These are phyloP conservation scores for Amaranthus hypochondriacus DNA, from an alignment of 148 eudicot species.

Conservation along the genomic window DNA sequence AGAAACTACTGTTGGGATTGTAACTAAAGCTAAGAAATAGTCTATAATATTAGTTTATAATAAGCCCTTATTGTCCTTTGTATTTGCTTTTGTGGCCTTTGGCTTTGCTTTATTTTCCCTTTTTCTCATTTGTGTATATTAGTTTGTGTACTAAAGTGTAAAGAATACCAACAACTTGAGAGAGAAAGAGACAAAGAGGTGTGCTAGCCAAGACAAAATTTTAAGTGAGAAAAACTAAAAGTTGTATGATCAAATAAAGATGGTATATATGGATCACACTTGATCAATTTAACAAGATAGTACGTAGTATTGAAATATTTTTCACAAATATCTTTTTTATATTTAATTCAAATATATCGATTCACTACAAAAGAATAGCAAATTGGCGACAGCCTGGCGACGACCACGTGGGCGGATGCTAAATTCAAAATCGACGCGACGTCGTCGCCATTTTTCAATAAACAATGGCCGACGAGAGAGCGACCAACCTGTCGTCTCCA, in stretches of 20 bases:
- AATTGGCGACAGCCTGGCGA: too few species aligned
- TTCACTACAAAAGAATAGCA: too few species aligned
- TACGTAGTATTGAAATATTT: neutral
- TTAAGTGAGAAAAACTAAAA: constrained; percentile 14
- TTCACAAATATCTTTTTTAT: neutral
- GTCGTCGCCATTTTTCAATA: too few species aligned
- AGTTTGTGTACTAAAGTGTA: constrained; percentile 20
- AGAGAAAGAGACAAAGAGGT: constrained; percentile 17
- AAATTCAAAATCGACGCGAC: too few species aligned
- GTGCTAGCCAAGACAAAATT: constrained; percentile 27
- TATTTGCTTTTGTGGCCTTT: constrained; percentile 15
- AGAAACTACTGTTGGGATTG: constrained; percentile 30
- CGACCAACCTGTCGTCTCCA: too few species aligned
- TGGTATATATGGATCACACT: neutral
- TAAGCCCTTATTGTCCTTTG: neutral
- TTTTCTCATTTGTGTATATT: constrained; percentile 10
- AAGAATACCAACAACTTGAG: neutral
- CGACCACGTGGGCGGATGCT: too few species aligned
- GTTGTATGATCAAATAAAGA: constrained; percentile 16
- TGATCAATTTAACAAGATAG: constrained; percentile 9
- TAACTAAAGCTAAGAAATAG: constrained; percentile 23
- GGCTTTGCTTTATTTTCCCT: constrained; percentile 6
- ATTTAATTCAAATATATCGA: too few species aligned
- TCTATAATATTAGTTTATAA: neutral
- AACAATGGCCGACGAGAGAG: too few species aligned